These are phyloP conservation scores for Magnaporthiopsis incrustans DNA, from an alignment of 2,329 filamentous ascomycete genomes.

Conservation along the genomic window DNA sequence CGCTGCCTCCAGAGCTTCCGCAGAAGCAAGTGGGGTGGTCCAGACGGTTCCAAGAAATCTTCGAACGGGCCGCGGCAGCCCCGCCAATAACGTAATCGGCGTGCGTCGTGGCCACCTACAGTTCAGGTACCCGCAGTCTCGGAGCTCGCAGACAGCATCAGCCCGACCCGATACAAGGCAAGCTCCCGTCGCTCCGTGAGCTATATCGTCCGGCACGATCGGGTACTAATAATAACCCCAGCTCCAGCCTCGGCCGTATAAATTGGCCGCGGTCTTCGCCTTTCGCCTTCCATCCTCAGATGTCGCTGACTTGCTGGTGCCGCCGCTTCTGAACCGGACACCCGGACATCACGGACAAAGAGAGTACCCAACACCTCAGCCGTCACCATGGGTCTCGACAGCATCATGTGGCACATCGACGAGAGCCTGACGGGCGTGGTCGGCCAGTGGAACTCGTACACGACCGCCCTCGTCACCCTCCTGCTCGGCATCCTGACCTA, in stretches of 20 bases:
- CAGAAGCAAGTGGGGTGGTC: background rate
- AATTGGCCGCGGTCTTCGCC: too few species aligned
- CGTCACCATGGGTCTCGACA: slow-evolving; percentile 38
- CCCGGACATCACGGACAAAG: background rate
- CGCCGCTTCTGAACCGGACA: background rate
- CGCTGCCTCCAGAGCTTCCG: background rate
- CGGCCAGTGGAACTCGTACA: slow-evolving; percentile 75
- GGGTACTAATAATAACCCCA: background rate
- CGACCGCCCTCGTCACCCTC: slow-evolving; percentile 60
- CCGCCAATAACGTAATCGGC: background rate
- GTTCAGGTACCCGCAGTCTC: background rate
- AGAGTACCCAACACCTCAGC: background rate
- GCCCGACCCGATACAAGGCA: background rate
- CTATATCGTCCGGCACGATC: background rate
- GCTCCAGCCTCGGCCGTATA: too few species aligned
- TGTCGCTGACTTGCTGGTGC: background rate
- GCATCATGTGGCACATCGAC: slow-evolving; percentile 61
- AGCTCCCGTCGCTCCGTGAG: background rate
- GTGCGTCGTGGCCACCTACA: background rate
- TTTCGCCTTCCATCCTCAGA: background rate
- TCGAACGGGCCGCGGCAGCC: background rate
- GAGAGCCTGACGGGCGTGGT: slow-evolving; percentile 60
- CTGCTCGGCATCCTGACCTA: slow-evolving; percentile 63
- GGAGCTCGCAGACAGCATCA: background rate
- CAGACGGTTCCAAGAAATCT: too few species aligned